Evolutionary conservation across 2,329 filamentous ascomycete species (phyloP).

Genomic region (Elsinoe necatrix): DNA sequence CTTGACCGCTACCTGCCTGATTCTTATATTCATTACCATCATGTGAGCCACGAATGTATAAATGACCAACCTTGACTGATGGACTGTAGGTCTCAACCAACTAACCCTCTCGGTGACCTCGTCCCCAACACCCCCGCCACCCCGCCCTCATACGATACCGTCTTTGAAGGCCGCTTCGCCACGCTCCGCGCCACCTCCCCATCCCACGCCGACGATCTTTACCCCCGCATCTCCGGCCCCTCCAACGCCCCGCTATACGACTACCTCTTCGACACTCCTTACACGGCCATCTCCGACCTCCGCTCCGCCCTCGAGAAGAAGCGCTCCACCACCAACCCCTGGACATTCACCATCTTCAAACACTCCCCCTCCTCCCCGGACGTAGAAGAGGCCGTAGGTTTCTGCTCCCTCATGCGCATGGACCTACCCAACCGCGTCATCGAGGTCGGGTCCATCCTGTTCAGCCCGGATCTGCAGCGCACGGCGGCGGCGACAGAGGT

Average conservation of each 20-base stretch:
- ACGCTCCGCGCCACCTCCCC: slow-evolving; percentile 16
- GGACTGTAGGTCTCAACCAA: background rate
- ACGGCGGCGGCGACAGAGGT: slow-evolving; percentile 51
- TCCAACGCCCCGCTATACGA: slow-evolving; percentile 31
- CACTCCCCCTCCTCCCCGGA: slow-evolving; percentile 8
- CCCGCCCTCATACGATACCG: slow-evolving; percentile 5
- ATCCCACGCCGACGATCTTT: slow-evolving; percentile 17
- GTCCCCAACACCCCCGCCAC: background rate
- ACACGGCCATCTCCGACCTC: slow-evolving; percentile 20
- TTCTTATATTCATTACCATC: too few relatives aligned
- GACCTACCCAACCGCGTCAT: slow-evolving; percentile 35
- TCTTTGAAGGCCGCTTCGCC: slow-evolving; percentile 17
- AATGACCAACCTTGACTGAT: background rate
- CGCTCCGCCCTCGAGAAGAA: slow-evolving; percentile 24
- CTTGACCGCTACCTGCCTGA: too few relatives aligned
- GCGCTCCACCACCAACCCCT: slow-evolving; percentile 28
- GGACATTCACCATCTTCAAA: slow-evolving; percentile 40
- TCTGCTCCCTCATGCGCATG: slow-evolving; percentile 39
- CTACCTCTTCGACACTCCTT: slow-evolving; percentile 36
- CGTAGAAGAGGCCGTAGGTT: slow-evolving; percentile 36
- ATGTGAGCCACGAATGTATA: too few relatives aligned
- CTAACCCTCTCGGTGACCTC: background rate
- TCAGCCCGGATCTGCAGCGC: slow-evolving; percentile 44
- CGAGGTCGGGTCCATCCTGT: slow-evolving; percentile 51
- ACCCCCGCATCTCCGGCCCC: slow-evolving; percentile 17